Base-by-base conservation (phyloP, 2,329 filamentous ascomycete species). In the Colletotrichum melonis region DNA sequence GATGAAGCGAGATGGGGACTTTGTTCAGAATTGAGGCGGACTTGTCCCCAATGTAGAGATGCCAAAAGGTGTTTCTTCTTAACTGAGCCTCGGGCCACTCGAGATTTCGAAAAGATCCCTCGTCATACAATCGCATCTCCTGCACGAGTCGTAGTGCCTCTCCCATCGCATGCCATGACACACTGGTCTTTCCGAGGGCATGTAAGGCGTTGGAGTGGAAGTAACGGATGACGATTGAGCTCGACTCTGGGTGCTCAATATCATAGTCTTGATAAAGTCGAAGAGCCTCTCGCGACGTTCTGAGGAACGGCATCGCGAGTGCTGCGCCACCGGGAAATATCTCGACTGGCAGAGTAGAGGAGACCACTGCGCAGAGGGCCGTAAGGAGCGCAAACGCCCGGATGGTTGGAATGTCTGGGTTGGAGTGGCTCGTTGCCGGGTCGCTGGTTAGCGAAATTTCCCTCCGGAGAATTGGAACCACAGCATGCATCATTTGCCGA, bases 191-290 rank as follows among this genome's bases (percentile, higher is more conserved):
- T 0, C 84, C 85, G 0, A 82, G 78, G 1, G 83, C 83, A 59
- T 86, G 85, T 2, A 86, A 75, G 55, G 84, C 85, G 67, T 85
- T 86, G 16, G 85, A 86, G 63, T 86, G 85, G 28, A 86, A 84
- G 64, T 86, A 85, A 4, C 85, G 81, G 22, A 86, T 84, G 2
- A 81, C 79, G 30, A 86, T 80, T 4, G 85, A 86, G 59, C 82
- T 84, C 1, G 84, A 83, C 63, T 80, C 83, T 0, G 85, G 85
- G 12, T 77, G 80, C 59, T 86, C 84, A 0, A 86, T 77, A 38
- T 86, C 85, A 0, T 80, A 79, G 38, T 86, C 84, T 0, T 85
- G 76, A 35, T 85, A 85, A 24, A 79, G 79, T 16, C 79, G 78
- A 8, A 86, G 77, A 16, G 81, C 84, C 54, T 78, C 78, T 0